These are phyloP conservation scores for Carex kokanica DNA, from an alignment of 176 grass and related monocot genomes.

Conservation along the genomic window DNA sequence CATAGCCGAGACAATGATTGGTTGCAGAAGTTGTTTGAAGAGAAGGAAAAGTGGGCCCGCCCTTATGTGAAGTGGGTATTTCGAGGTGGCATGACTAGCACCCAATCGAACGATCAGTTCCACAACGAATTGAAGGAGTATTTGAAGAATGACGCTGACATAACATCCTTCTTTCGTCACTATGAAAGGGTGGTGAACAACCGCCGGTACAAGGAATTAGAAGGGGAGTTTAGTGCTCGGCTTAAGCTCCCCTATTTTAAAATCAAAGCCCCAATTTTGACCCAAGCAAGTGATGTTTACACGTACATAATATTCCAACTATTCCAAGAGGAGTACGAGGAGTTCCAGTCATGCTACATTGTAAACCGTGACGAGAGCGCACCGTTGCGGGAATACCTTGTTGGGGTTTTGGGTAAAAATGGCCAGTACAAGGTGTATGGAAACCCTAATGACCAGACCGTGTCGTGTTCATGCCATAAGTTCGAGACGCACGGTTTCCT, in stretches of 20 bases:
- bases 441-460: slow-evolving; percentile 43
- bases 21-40: slow-evolving; percentile 55
- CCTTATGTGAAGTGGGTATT: slow-evolving; percentile 54
- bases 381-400: slow-evolving; percentile 40
- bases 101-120: slow-evolving; percentile 40
- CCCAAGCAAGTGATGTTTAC: slow-evolving; percentile 52
- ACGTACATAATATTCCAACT: slow-evolving; percentile 57
- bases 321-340: slow-evolving; percentile 61
- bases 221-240: slow-evolving; percentile 42
- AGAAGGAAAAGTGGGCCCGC: slow-evolving; percentile 64
- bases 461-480: slow-evolving; percentile 53
- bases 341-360: slow-evolving; percentile 64
- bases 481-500: slow-evolving; percentile 58
- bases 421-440: slow-evolving; percentile 45
- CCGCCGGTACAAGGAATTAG: slow-evolving; percentile 40
- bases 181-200: slow-evolving; percentile 42
- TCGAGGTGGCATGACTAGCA: slow-evolving; percentile 55
- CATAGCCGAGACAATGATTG: slow-evolving; percentile 29
- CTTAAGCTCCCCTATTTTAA: slow-evolving; percentile 50
- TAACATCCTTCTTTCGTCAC: slow-evolving; percentile 39
- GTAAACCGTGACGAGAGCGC: slow-evolving; percentile 40
- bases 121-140: slow-evolving; percentile 32
- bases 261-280: slow-evolving; percentile 58
- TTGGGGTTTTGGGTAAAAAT: slow-evolving; percentile 51
- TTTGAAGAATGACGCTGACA: slow-evolving; percentile 42